Base-by-base conservation (phyloP, 1,139 yeast species). In the Geotrichum cucujoidarum region DNA sequence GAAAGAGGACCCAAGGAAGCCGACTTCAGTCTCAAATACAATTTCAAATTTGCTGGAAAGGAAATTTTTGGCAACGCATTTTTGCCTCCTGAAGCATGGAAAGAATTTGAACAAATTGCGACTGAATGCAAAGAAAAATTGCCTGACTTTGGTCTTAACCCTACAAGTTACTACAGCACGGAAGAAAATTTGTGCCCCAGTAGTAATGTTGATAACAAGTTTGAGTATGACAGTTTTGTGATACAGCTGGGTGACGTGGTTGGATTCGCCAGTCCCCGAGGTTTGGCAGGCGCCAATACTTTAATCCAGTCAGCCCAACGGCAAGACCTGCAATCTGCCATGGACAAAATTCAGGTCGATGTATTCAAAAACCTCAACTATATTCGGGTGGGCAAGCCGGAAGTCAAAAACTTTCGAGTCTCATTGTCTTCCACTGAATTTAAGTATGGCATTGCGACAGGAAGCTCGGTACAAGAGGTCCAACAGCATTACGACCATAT, bases 331-430 rank as follows among this genome's bases (percentile, higher is more conserved):
- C 71, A 72, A 22, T 69, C 74, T 6, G 66, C 79, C 1, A 69
- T 89, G 62, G 96, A 90, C 61, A 61, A 65, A 17, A 66, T 88
- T 18, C 95, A 89, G 52, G 65, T 77, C 22, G 75, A 77, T n/a
- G 77, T 83, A 2, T 71, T 86, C 11, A 65, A 64, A 33, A 61
- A 68, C 16, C 61, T 83, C 16, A 67, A 70, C 27, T 60, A 57
- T 34, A 55, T 59, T 20, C 64, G 76, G 46, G 58, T 63, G 8
- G 68, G 73, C 1, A 58, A 67, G 1, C 69, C 75, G 2, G 60
- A 67, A 24, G 68, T 74, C 1, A 64, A 66, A 30, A 81, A 78
- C 53, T 40, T 75, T 4, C 70, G 86, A 40, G 48, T 85, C 2
- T 75, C 79, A 1, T 61, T 80, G 2, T 81, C 83, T 0, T 66